Conservation (phyloP, 352 stramenopile species). For the Phytophthora tentaculata region DNA sequence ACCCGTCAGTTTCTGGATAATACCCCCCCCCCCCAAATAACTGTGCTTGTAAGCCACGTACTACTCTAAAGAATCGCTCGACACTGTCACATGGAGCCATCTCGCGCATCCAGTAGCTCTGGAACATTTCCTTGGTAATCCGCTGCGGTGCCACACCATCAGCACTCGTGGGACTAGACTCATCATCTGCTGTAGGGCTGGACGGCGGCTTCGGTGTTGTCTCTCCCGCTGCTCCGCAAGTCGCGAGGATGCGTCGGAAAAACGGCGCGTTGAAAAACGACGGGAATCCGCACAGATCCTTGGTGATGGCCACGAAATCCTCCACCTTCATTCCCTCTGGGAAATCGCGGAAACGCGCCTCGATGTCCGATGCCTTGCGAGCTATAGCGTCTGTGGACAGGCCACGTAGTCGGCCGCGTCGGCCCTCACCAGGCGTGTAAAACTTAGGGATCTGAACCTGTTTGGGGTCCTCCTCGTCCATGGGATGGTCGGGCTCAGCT, state of each 20-base stretch:
- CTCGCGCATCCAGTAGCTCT: constrained; percentile 94
- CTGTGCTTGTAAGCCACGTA: constrained; percentile 63
- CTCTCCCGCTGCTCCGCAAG: constrained; percentile 22
- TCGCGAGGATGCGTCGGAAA: constrained; percentile 91
- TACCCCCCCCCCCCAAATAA: too few species aligned
- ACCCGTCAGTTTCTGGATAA: constrained; percentile 10
- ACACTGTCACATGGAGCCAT: constrained; percentile 95
- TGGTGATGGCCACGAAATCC: constrained; percentile 95
- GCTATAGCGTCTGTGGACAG: constrained; percentile 71
- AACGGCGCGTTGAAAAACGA: constrained; percentile 98
- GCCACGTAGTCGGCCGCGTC: constrained; percentile 61
- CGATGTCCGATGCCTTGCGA: constrained; percentile 75
- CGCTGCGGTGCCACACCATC: constrained; percentile 38
- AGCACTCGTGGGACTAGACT: constrained; percentile 33
- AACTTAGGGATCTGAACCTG: constrained; percentile 67
- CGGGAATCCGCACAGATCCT: constrained; percentile 98
- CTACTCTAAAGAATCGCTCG: constrained; percentile 98
- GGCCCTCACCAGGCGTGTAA: constrained; percentile 70
- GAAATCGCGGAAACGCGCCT: constrained; percentile 79
- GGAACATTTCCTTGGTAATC: constrained; percentile 91
- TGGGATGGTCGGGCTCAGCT: constrained; percentile 33
- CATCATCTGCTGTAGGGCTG: constrained; percentile 20
- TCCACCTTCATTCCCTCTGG: constrained; percentile 86
- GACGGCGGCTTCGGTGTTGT: constrained; percentile 27
- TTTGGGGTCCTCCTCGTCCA: constrained; percentile 35